Base-by-base conservation (phyloP, 202 grass and related monocot species). In the Musa balbisiana region DNA sequence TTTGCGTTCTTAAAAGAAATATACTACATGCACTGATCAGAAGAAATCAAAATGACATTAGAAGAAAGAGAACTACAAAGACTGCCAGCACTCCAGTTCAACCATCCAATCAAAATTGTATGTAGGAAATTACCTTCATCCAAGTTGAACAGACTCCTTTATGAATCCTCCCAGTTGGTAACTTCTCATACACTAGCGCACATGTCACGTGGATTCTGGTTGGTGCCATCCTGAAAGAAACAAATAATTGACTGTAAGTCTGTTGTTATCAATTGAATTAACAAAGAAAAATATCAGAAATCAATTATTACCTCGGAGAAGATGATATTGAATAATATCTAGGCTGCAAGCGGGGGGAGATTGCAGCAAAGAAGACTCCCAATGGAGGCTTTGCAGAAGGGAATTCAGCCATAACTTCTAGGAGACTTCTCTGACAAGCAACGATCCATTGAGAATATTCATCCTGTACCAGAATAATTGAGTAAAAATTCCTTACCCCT, bases 251-350 rank as follows among this genome's bases (percentile, higher is more conserved):
- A 3, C 12, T 73, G 8, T 26, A 17, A 67, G 64, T 15, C 10
- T 15, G 64, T 13, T 2, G 27, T 3, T 3, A 56, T 73, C 10
- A 16, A 56, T 16, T 21, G 52, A 9, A 33, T 8, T 13, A 27
- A 56, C 8, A 50, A 76, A 72, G 15, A 27, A 54, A 71, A 20
- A 21, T 6, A 51, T 15, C 69, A 22, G 8, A 50, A 74, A 79
- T 21, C 11, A 73, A 82, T 3, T 65, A 77, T 55, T 67, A 93
- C 93, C 87, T 91, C 12, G 90, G 84, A 62, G 93, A 97, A 81
- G 93, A 93, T 8, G 88, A 97, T 76, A 97, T 97, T 60, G 93
- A 97, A 68, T 93, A 97, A 56, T 97, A 97, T 93, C 93, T 84
- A 1, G 90, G 90, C 80, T 93, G 93, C 78, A 97, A 86, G 53